A percentile compares a stretch with the other conserved stretches of the same genome.
Evolutionary conservation across 2,329 filamentous ascomycete genomes (phyloP).

Genomic region (Passalora sequoiae): DNA sequence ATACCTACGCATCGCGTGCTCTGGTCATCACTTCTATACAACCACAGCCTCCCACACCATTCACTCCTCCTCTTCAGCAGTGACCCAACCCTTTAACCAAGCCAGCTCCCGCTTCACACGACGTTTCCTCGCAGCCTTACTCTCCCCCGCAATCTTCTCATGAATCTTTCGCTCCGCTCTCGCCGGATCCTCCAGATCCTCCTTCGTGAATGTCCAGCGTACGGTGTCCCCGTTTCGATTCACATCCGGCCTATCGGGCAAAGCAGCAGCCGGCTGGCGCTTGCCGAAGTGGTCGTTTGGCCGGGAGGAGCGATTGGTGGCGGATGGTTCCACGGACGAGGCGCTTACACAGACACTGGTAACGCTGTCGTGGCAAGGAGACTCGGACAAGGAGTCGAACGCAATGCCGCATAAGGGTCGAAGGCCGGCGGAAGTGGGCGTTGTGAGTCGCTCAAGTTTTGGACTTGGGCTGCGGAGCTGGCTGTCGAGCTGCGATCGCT

Average conservation of each 20-base stretch:
- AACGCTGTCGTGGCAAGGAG: not conserved
- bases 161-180: constrained; percentile 11
- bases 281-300: constrained; percentile 1
- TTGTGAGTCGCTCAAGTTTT: not conserved
- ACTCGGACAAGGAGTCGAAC: not conserved
- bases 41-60: too few species aligned
- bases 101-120: constrained; percentile 11
- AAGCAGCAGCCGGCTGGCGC: not conserved
- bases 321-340: not conserved
- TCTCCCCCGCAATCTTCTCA: constrained; percentile 12
- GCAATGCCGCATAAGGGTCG: not conserved
- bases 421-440: not conserved
- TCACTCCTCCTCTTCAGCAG: too few species aligned
- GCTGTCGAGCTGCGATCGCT: constrained; percentile 1
- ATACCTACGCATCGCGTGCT: too few species aligned
- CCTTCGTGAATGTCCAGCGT: constrained; percentile 8
- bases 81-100: constrained; percentile 8
- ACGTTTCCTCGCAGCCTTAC: constrained; percentile 7
- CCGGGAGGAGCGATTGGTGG: not conserved
- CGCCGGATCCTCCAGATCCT: not conserved
- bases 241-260: constrained; percentile 1
- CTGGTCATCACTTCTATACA: too few species aligned
- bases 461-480: constrained; percentile 2
- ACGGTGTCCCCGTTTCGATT: constrained; percentile 12
- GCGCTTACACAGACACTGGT: not conserved